phyloP scores from a whole-genome alignment of 2,329 filamentous ascomycete species.

The Curvularia eragrostidis region DNA sequence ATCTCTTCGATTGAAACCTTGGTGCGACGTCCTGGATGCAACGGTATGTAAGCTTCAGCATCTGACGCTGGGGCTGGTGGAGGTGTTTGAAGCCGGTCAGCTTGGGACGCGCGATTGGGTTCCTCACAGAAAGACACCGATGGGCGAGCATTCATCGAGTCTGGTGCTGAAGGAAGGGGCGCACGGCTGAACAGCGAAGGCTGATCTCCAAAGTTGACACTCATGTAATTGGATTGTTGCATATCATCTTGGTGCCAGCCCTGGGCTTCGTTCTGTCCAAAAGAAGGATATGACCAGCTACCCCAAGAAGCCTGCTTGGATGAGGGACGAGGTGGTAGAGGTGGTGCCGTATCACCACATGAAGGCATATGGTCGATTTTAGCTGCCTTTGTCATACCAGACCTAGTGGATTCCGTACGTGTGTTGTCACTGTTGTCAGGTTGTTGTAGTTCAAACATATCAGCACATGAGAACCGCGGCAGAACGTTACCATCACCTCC shows the following conservation, averaged over 20 bases:
- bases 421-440: background rate
- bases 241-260: slow-evolving; percentile 13
- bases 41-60: slow-evolving; percentile 8
- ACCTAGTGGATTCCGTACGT: background rate
- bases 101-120: slow-evolving; percentile 1
- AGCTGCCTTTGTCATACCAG: background rate
- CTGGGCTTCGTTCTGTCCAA: slow-evolving; percentile 14
- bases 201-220: slow-evolving; percentile 20
- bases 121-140: background rate
- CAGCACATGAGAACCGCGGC: slow-evolving; percentile 5
- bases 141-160: slow-evolving; percentile 3
- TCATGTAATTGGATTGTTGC: slow-evolving; percentile 10
- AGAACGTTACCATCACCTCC: slow-evolving; percentile 1
- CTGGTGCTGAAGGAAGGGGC: slow-evolving; percentile 12
- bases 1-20: slow-evolving; percentile 44
- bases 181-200: slow-evolving; percentile 17
- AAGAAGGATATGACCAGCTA: slow-evolving; percentile 12
- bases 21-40: slow-evolving; percentile 31
- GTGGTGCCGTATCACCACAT: slow-evolving; percentile 14
- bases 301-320: slow-evolving; percentile 19
- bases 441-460: slow-evolving; percentile 1
- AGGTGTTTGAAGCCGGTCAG: slow-evolving; percentile 29
- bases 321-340: slow-evolving; percentile 29
- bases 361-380: background rate
- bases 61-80: slow-evolving; percentile 23